These are phyloP conservation scores for Chaetomium cochliodes DNA, from an alignment of 495 filamentous ascomycete genomes.

Conservation along the genomic window DNA sequence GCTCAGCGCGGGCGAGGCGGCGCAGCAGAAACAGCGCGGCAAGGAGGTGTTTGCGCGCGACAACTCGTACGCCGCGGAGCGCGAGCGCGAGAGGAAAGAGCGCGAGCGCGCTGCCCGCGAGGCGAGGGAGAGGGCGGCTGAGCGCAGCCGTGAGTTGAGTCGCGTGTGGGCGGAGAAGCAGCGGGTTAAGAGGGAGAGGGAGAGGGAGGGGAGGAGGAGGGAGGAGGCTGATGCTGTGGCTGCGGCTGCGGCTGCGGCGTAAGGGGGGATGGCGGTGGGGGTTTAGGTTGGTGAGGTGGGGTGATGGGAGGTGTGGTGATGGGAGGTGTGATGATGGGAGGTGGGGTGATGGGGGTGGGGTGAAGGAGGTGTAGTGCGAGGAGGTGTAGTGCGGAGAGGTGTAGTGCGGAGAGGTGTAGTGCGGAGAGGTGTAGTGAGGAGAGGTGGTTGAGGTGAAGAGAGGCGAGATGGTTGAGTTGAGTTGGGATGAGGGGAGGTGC, in stretches of 20 bases:
- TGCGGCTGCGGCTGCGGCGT: no score
- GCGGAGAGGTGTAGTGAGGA: no score
- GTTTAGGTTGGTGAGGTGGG: not conserved
- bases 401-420: no score
- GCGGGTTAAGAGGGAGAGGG: conserved; percentile 31
- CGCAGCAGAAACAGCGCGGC: conserved; percentile 54
- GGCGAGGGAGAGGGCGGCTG: conserved; percentile 63
- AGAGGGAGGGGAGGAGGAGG: conserved; percentile 16
- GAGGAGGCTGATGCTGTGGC: no score
- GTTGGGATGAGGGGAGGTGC: no score
- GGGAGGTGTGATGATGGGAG: no score
- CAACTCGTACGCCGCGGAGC: conserved; percentile 47
- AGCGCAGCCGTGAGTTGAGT: conserved; percentile 60
- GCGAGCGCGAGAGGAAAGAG: conserved; percentile 53
- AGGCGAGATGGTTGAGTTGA: no score
- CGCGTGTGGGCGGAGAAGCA: conserved; percentile 72
- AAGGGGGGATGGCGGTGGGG: not conserved
- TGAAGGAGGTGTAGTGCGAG: not conserved
- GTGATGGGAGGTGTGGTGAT: no score
- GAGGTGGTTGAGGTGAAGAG: no score
- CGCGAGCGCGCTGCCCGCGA: conserved; percentile 57
- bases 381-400: not conserved
- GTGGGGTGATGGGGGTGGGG: no score
- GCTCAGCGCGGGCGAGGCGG: conserved; percentile 49
- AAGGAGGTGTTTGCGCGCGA: conserved; percentile 62